These are phyloP conservation scores for Byssothecium circinans DNA, from an alignment of 2,329 filamentous ascomycete species.

Conservation along the genomic window DNA sequence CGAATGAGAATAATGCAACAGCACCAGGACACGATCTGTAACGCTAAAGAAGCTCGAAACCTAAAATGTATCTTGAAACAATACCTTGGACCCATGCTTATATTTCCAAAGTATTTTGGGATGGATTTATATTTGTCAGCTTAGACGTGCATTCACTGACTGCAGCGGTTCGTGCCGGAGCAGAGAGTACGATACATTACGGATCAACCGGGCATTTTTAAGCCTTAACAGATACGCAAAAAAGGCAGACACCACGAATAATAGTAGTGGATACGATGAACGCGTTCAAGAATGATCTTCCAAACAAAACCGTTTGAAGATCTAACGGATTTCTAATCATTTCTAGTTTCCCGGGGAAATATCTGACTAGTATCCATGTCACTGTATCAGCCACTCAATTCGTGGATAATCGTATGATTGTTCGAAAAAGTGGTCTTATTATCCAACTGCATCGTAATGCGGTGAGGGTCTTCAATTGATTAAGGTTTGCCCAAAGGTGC, in stretches of 20 bases:
- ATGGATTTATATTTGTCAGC: not conserved
- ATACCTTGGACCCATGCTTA: not conserved
- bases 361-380: not conserved
- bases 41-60: not conserved
- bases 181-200: not conserved
- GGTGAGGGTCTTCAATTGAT: not conserved
- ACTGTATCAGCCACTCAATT: not conserved
- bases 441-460: not conserved
- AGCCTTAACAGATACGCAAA: no score
- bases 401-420: not conserved
- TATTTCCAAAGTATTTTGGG: not conserved
- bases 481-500: not conserved
- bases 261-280: not conserved
- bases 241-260: not conserved
- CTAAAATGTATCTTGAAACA: not conserved
- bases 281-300: not conserved
- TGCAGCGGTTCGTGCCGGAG: constrained; percentile 2
- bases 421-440: not conserved
- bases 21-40: not conserved
- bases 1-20: no score
- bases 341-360: not conserved
- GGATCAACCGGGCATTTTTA: not conserved
- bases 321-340: not conserved
- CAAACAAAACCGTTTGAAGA: not conserved
- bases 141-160: not conserved